phyloP scores from a whole-genome alignment of 1,284 basidiomycete genomes.

The Entoloma clypeatum region DNA sequence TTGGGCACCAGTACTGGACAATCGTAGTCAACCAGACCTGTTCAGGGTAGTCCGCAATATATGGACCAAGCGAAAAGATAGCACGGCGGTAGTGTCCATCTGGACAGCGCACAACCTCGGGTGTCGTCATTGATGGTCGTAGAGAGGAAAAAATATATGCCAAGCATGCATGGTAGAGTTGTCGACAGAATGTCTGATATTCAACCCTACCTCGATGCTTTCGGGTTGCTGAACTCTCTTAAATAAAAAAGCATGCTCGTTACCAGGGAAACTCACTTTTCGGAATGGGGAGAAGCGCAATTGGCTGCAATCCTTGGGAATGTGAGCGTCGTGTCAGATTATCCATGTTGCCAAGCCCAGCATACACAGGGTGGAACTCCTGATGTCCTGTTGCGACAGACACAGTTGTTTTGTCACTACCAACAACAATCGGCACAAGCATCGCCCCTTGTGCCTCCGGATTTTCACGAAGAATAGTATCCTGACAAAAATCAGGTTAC shows the following conservation, averaged over 20 bases:
- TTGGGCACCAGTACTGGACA: slow-evolving; percentile 30
- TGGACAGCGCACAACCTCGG: slow-evolving; percentile 21
- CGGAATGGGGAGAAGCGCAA: slow-evolving; percentile 30
- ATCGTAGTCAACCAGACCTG: slow-evolving; percentile 26
- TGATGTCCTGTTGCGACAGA: slow-evolving; percentile 30
- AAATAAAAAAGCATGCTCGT: not conserved
- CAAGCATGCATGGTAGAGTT: slow-evolving; percentile 27
- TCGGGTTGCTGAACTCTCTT: slow-evolving; percentile 19
- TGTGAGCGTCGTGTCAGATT: slow-evolving; percentile 23
- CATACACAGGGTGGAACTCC: slow-evolving; percentile 31
- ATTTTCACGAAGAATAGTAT: slow-evolving; percentile 16
- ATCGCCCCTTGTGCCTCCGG: slow-evolving; percentile 22
- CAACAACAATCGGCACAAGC: slow-evolving; percentile 31
- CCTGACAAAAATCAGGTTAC: not conserved
- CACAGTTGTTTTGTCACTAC: slow-evolving; percentile 29
- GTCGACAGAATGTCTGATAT: slow-evolving; percentile 25
- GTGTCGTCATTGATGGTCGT: slow-evolving; percentile 22
- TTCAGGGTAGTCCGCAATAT: slow-evolving; percentile 35
- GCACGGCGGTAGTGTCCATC: slow-evolving; percentile 28
- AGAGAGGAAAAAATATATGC: slow-evolving; percentile 20
- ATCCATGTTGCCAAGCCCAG: slow-evolving; percentile 23
- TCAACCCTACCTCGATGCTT: slow-evolving; percentile 10
- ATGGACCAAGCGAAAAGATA: slow-evolving; percentile 30
- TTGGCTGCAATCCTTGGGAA: slow-evolving; percentile 18
- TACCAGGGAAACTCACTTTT: slow-evolving; percentile 27